phyloP scores from a whole-genome alignment of 1,284 basidiomycete genomes.

The Xanthoconium separans region DNA sequence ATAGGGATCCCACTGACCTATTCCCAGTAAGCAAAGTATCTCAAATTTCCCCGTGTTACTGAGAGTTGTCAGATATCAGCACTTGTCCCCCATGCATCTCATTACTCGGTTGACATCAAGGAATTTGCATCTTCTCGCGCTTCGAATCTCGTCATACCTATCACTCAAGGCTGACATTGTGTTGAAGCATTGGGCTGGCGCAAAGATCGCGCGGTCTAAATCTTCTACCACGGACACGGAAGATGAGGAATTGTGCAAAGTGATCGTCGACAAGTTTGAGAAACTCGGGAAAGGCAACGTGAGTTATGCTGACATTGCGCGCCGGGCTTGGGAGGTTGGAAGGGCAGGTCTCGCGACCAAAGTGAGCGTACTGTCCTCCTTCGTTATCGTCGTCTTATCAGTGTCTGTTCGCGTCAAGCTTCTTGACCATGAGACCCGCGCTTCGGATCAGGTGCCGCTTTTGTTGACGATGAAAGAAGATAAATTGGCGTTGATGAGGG shows the following conservation, averaged over 20 bases:
- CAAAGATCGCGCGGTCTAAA: slow-evolving; percentile 80
- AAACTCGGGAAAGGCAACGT: slow-evolving; percentile 69
- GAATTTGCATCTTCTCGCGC: slow-evolving; percentile 88
- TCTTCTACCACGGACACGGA: slow-evolving; percentile 52
- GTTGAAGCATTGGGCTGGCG: slow-evolving; percentile 93
- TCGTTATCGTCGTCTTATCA: not conserved
- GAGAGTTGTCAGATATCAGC: slow-evolving; percentile 60
- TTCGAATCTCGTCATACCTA: slow-evolving; percentile 88
- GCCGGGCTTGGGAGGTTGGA: slow-evolving; percentile 91
- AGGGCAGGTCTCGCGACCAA: slow-evolving; percentile 84
- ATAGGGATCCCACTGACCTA: slow-evolving; percentile 94
- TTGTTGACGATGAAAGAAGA: slow-evolving; percentile 95
- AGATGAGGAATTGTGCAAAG: slow-evolving; percentile 77
- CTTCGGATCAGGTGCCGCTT: slow-evolving; percentile 92
- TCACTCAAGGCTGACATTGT: slow-evolving; percentile 84
- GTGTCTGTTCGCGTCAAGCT: slow-evolving; percentile 48
- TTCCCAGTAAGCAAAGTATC: slow-evolving; percentile 61
- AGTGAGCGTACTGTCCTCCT: slow-evolving; percentile 41
- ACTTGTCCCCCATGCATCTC: slow-evolving; percentile 75
- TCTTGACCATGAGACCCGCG: slow-evolving; percentile 87
- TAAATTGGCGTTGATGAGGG: slow-evolving; percentile 83
- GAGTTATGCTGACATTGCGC: slow-evolving; percentile 94
- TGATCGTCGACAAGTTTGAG: slow-evolving; percentile 88
- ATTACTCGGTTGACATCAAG: slow-evolving; percentile 83
- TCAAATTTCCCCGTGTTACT: not conserved